A percentile compares a stretch with the other conserved stretches of the same genome.
Evolutionary conservation across 2,329 filamentous ascomycete genomes (phyloP).

Genomic region (Neophaeococcomyces mojaviensis): DNA sequence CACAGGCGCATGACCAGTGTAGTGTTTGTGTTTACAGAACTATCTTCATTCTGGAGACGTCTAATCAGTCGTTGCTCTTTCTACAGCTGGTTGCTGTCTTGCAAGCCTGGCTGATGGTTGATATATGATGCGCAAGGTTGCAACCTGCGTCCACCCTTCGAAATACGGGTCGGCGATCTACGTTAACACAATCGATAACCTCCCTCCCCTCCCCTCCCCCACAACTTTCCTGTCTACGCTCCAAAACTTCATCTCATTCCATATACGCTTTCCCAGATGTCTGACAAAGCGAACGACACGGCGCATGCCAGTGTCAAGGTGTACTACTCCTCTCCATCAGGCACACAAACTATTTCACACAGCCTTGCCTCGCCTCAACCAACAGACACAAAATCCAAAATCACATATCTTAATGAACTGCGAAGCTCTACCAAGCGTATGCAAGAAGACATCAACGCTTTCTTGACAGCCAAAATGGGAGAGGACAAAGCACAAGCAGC

Average conservation of each 20-base stretch:
- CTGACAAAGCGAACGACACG: background rate
- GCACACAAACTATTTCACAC: slow-evolving; percentile 42
- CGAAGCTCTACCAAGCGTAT: slow-evolving; percentile 42
- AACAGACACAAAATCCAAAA: slow-evolving; percentile 33
- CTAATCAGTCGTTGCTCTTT: too few species aligned
- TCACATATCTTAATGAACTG: slow-evolving; percentile 47
- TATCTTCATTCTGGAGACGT: too few species aligned
- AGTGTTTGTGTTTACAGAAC: too few species aligned
- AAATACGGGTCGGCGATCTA: too few species aligned
- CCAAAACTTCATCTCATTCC: background rate
- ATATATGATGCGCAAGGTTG: too few species aligned
- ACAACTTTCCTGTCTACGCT: background rate
- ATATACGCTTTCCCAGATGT: background rate
- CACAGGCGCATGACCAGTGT: slow-evolving; percentile 4
- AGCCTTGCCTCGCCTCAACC: slow-evolving; percentile 18
- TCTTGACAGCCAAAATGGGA: slow-evolving; percentile 55
- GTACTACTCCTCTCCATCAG: slow-evolving; percentile 46
- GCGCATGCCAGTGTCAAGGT: slow-evolving; percentile 9
- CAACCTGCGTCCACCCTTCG: too few species aligned
- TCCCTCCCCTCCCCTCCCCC: too few species aligned
- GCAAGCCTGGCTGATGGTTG: too few species aligned
- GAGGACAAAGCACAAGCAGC: slow-evolving; percentile 45
- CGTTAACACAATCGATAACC: too few species aligned
- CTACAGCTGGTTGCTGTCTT: too few species aligned
- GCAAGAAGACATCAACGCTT: slow-evolving; percentile 53